Evolutionary conservation across 163 green algal genomes (phyloP).

Genomic region (Scenedesmus sp.): DNA sequence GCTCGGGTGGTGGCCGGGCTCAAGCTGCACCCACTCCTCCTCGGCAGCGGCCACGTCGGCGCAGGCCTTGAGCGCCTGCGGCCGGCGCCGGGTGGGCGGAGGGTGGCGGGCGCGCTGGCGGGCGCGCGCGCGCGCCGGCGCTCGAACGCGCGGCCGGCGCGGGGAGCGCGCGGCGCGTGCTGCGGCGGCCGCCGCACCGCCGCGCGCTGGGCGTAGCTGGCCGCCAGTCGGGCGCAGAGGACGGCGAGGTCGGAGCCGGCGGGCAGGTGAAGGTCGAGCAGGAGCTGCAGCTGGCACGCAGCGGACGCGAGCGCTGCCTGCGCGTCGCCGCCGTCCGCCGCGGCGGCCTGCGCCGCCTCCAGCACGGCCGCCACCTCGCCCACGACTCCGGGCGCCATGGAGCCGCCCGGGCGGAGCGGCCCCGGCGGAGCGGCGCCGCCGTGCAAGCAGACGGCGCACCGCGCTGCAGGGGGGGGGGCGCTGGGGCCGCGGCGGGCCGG

Average conservation of each 20-base stretch:
- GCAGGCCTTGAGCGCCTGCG: conserved; percentile 1
- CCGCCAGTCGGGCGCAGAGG: not conserved
- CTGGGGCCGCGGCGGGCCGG: no score
- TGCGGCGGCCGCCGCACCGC: not conserved
- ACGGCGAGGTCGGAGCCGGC: not conserved
- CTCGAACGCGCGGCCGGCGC: no score
- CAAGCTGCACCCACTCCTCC: conserved; percentile 33
- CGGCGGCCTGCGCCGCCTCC: conserved; percentile 22
- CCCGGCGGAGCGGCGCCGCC: no score
- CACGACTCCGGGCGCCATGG: no score
- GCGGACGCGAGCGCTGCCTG: no score
- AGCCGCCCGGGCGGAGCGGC: no score
- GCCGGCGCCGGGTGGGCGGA: no score
- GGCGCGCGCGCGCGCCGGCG: no score
- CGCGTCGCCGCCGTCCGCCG: conserved; percentile 6
- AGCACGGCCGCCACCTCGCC: conserved; percentile 21
- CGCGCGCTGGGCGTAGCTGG: conserved; percentile 12
- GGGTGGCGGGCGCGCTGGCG: no score
- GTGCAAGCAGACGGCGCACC: no score
- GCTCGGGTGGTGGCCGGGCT: conserved; percentile 1
- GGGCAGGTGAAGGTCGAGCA: conserved; percentile 29
- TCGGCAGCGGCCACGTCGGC: not conserved
- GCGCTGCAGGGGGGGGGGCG: no score
- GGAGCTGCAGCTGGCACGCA: conserved; percentile 20
- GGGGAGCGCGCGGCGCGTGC: not conserved